Percentiles rank a stretch among this genome's conserved stretches.
Conservation (phyloP, 805 yeast species). For the Candida jianshihensis region DNA sequence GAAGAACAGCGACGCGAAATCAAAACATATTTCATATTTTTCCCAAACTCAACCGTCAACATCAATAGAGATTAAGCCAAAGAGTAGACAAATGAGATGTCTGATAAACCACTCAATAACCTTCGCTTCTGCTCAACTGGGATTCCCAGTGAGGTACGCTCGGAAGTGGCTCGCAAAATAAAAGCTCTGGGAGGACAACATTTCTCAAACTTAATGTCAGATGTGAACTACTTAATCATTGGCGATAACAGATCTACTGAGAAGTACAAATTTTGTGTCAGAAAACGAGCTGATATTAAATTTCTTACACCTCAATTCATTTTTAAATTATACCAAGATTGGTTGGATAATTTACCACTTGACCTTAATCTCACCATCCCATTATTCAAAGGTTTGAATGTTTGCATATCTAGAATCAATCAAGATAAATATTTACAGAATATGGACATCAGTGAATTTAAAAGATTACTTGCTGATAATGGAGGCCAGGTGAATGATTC, state of each 20-base stretch:
- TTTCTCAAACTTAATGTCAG: slow-evolving; percentile 51
- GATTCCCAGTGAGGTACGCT: slow-evolving; percentile 18
- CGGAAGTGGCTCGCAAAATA: slow-evolving; percentile 38
- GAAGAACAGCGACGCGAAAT: too few species aligned
- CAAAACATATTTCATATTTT: too few species aligned
- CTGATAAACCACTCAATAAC: slow-evolving; percentile 11
- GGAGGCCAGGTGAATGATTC: slow-evolving; percentile 50
- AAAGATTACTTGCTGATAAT: slow-evolving; percentile 29
- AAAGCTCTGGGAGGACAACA: slow-evolving; percentile 53
- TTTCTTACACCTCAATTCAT: slow-evolving; percentile 46
- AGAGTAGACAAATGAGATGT: background rate
- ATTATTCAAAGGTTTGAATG: slow-evolving; percentile 34
- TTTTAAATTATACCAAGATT: slow-evolving; percentile 35
- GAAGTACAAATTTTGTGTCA: slow-evolving; percentile 45
- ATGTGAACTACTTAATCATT: slow-evolving; percentile 51
- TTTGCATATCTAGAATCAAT: slow-evolving; percentile 32
- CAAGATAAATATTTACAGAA: slow-evolving; percentile 14
- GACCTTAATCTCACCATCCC: slow-evolving; percentile 27
- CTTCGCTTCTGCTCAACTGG: slow-evolving; percentile 23
- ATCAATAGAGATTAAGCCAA: background rate
- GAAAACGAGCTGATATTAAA: slow-evolving; percentile 46
- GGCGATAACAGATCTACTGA: slow-evolving; percentile 49
- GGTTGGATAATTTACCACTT: slow-evolving; percentile 40
- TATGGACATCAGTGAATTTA: slow-evolving; percentile 26
- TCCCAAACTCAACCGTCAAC: too few species aligned